These are phyloP conservation scores for Colletotrichum costaricense DNA, from an alignment of 2,329 filamentous ascomycete genomes.

Conservation along the genomic window DNA sequence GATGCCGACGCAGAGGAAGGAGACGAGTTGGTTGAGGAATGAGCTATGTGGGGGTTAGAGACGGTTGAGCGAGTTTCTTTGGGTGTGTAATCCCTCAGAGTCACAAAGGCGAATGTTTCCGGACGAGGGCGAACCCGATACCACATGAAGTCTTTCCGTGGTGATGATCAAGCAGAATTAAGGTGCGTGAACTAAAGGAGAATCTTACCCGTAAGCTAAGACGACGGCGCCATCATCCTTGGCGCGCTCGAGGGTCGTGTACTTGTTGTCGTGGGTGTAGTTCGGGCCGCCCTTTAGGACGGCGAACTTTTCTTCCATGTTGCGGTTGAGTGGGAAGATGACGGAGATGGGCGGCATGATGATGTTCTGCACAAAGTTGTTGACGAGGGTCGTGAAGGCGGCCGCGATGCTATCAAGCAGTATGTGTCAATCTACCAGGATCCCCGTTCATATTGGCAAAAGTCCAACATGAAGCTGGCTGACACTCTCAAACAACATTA, in stretches of 20 bases:
- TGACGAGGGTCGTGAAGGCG: slow-evolving; percentile 78
- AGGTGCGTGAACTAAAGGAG: too few relatives aligned
- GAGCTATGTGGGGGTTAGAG: slow-evolving; percentile 49
- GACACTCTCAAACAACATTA: not conserved
- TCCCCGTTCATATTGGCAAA: not conserved
- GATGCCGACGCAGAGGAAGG: slow-evolving; percentile 74
- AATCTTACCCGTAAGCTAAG: slow-evolving; percentile 74
- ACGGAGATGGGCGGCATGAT: slow-evolving; percentile 77
- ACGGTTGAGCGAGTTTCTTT: too few relatives aligned
- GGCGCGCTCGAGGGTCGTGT: slow-evolving; percentile 78
- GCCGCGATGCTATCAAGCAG: slow-evolving; percentile 68
- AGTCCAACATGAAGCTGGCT: not conserved
- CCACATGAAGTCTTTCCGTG: not conserved
- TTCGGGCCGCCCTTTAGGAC: slow-evolving; percentile 69
- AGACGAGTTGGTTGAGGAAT: slow-evolving; percentile 73
- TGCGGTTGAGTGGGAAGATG: slow-evolving; percentile 75
- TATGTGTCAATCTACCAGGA: not conserved
- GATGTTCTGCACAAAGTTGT: slow-evolving; percentile 77
- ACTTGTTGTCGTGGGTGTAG: slow-evolving; percentile 63
- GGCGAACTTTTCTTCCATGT: slow-evolving; percentile 80
- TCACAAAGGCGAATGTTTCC: not conserved
- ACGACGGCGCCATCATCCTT: slow-evolving; percentile 78
- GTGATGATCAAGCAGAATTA: not conserved
- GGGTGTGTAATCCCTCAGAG: too few relatives aligned
- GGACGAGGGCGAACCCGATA: not conserved